Evolutionary conservation across 2,329 filamentous ascomycete genomes (phyloP).

Genomic region (Fusarium keratoplasticum): DNA sequence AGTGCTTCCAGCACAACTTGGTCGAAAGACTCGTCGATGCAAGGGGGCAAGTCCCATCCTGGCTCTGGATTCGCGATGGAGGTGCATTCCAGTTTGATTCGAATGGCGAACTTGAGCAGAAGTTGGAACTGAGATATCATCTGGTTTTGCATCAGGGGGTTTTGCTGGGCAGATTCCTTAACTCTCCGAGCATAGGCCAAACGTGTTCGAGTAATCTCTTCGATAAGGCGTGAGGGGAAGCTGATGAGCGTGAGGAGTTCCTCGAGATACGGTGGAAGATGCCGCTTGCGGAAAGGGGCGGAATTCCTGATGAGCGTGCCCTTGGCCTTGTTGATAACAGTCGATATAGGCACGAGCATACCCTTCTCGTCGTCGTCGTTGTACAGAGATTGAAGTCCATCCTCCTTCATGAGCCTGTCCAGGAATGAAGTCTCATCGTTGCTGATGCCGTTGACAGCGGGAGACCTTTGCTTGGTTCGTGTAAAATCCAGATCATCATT

Average conservation of each 20-base stretch:
- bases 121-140: conserved; percentile 98
- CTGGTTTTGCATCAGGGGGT: conserved; percentile 93
- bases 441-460: conserved; percentile 74
- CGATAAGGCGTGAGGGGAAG: conserved; percentile 93
- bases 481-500: conserved; percentile 95
- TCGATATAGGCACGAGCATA: conserved; percentile 85
- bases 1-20: conserved; percentile 90
- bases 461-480: conserved; percentile 76
- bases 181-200: conserved; percentile 93
- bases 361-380: conserved; percentile 76
- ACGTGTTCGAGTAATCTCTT: conserved; percentile 94
- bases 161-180: conserved; percentile 93
- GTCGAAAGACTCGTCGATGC: conserved; percentile 97
- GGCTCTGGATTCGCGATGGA: conserved; percentile 86
- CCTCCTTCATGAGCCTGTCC: conserved; percentile 94
- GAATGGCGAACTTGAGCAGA: conserved; percentile 88
- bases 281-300: conserved; percentile 84
- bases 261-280: conserved; percentile 95
- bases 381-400: conserved; percentile 91
- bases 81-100: conserved; percentile 91
- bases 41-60: conserved; percentile 95
- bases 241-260: conserved; percentile 96
- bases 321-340: conserved; percentile 94
- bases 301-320: conserved; percentile 89
- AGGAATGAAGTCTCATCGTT: conserved; percentile 93